Evolutionary conservation across 2,329 filamentous ascomycete genomes (phyloP), one percentile per base, ranked within the genome.

Genomic region (Nemania sp.): DNA sequence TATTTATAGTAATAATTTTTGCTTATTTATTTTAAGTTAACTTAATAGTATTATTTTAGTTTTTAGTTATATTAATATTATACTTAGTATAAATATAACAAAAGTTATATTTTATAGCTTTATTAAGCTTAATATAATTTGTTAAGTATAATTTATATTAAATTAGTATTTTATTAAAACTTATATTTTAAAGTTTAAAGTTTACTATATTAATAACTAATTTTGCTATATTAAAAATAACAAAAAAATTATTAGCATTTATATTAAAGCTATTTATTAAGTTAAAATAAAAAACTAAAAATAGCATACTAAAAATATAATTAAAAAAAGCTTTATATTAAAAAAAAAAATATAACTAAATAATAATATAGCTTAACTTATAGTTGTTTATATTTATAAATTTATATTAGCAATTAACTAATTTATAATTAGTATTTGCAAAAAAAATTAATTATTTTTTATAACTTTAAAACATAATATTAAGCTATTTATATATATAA

Each of bases 261-360:
- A 45, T 45, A 45, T n/a, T 45, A 45, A 45, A 45, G 6, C 41
- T 45, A 4, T n/a, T 45, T 45, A 45, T 45, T 45, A 45, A n/a
- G 6, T 45, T 20, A 20, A 45, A 45, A 13, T 15, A 45, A 45
- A 45, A n/a, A n/a, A 45, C 13, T 7, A 2, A 6, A 20, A 45
- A 45, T 45, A 45, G n/a, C 15, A n/a, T 6, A 45, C n/a, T n/a
- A 20, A 45, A 7, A 4, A 7, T n/a, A 45, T 45, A 45, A 35
- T 35, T 35, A 35, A 7, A 35, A 35, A 8, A 35, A 7, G 6
- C 32, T 35, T 35, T 35, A 7, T 35, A 8, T 7, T 35, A 35
- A 35, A 35, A 35, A 35, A 35, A 35, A 35, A 7, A 35, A 35
- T 7, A 35, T 8, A 35, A 35, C 32, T 7, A 35, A 35, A 7